Evolutionary conservation across 2,329 filamentous ascomycete genomes (phyloP), one percentile per base, ranked within the genome.

Genomic region (Sporothrix brasiliensis): DNA sequence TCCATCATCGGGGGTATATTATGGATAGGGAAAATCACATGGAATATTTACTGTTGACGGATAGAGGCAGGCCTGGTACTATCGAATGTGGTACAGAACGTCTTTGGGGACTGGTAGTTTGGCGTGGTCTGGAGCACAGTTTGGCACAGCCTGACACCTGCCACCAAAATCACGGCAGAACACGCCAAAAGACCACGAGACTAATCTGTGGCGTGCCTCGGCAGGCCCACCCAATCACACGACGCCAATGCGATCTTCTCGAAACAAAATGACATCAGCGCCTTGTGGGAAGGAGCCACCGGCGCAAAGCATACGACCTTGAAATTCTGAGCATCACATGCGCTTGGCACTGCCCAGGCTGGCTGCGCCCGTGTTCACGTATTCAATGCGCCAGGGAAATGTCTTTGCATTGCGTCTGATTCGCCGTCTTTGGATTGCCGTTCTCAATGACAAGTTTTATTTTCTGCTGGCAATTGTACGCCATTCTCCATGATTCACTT

Each of bases 221-320:
- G 69, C 69, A 67, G 30, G 56, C 30, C 69, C 61, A 70, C 69
- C 54, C 61, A 54, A 39, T 53, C 47, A 34, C n/a, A 16, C 47
- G 21, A n/a, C 44, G 24, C 63, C 44, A 13, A 52, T 52, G 16
- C 44, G 27, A 53, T 49, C 27, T 7, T 13, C 2, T 19, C n/a
- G 4, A 67, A 19, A 50, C 44, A 65, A 44, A 34, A 70, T 70
- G 68, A 70, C 68, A 70, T 70, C 68, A 70, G 68, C n/a, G 50
- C n/a, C 41, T n/a, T 21, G 44, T 21, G 30, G 65, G 65, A 50
- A 66, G 47, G 27, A 52, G 44, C 21, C 44, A 16, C 54, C 21
- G 30, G 34, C 49, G 34, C n/a, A 2, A 49, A 19, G 19, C 56
- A 58, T 9, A 19, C 9, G 56, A 61, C 56, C 27, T 58, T 14